phyloP scores from a whole-genome alignment of 805 yeast species.

The Metschnikowia similis region DNA sequence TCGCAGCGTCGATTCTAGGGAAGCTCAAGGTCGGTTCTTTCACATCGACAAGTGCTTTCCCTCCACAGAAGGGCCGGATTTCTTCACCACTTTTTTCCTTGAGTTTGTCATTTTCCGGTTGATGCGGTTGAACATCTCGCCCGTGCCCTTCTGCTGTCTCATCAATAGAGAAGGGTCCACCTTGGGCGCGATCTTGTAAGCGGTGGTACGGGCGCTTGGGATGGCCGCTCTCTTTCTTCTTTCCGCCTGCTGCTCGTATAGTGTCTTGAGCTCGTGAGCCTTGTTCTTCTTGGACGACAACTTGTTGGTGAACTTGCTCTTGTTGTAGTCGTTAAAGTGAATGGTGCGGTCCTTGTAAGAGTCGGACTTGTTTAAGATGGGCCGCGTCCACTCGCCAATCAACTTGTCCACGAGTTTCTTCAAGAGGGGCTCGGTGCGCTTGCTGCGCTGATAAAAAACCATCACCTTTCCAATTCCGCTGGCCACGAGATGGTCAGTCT shows the following conservation, averaged over 20 bases:
- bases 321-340: constrained; percentile 63
- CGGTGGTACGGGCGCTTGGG: constrained; percentile 85
- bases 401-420: constrained; percentile 86
- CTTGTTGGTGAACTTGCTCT: constrained; percentile 45
- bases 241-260: constrained; percentile 86
- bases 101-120: constrained; percentile 53
- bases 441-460: constrained; percentile 87
- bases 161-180: constrained; percentile 51
- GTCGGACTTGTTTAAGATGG: constrained; percentile 92
- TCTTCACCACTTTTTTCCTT: constrained; percentile 48
- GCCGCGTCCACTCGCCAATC: constrained; percentile 97
- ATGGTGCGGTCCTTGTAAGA: constrained; percentile 86
- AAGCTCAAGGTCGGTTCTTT: neutral
- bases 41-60: constrained; percentile 53
- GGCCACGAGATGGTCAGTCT: constrained; percentile 92
- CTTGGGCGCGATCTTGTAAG: constrained; percentile 86
- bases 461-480: constrained; percentile 91
- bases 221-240: constrained; percentile 94
- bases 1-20: too few relatives aligned
- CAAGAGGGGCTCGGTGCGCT: constrained; percentile 80
- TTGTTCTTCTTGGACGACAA: constrained; percentile 29
- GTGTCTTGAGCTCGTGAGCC: constrained; percentile 45
- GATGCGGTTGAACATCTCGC: constrained; percentile 78
- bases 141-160: constrained; percentile 49
- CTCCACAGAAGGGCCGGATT: constrained; percentile 76